Base-by-base conservation (phyloP, 2,329 filamentous ascomycete genomes). In the Epichloe gansuensis region DNA sequence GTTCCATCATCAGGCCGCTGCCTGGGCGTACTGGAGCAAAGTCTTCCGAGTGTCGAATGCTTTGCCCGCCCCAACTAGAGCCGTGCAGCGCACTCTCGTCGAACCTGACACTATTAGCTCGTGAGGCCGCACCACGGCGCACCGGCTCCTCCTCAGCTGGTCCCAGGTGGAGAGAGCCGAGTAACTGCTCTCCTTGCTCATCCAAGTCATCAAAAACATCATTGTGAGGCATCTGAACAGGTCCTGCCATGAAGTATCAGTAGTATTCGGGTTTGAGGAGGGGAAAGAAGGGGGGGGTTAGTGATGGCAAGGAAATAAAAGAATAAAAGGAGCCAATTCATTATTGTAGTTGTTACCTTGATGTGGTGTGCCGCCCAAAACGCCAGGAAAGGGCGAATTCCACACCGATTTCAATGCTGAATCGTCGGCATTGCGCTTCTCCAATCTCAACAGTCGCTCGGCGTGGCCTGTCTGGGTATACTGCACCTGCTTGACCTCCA, bases 61-160 rank as follows among this genome's bases (percentile, higher is more conserved):
- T 82, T 62, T 95, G 88, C 8, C 71, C 71, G 40, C 84, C 84
- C 80, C 93, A 94, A 66, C 89, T 79, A 8, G 80, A 89, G 47
- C 88, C 86, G 60, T 95, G 89, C 60, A 95, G 82, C 13, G 91
- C 90, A 63, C 89, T 95, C 66, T 97, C 91, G 64, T 97, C 93
- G 62, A 98, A 98, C 39, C 93, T 87, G 59, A 98, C 93, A 64
- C 93, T 97, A 65, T 97, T 97, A 47, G 93, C 91, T 60, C 93
- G 80, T 17, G 93, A 98, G 17, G 89, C 85, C 21, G 87, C 88
- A 51, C 93, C 88, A 56, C 91, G 81, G 39, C 89, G 82, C 53
- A 89, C 83, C 35, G 87, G 87, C 63, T 90, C 86, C 56, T 97
- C 89, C 56, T 95, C 90, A 5, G 84, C 78, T 57, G 71, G 69